These are phyloP conservation scores for Phytophthora pistaciae DNA, from an alignment of 352 stramenopile genomes.

Conservation along the genomic window DNA sequence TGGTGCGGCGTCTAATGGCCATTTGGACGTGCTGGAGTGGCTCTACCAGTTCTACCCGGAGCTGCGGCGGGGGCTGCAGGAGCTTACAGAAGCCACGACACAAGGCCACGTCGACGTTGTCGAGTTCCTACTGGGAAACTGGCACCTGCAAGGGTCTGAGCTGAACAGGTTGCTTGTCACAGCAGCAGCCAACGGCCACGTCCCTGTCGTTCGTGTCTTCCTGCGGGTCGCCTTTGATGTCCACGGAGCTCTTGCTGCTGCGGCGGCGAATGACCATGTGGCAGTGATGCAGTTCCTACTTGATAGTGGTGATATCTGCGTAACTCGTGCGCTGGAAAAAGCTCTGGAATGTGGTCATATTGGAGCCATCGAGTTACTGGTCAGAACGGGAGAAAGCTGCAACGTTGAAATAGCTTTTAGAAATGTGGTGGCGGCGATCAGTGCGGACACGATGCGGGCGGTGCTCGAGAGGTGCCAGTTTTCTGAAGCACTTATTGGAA, in stretches of 20 bases:
- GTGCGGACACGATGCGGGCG: neutral
- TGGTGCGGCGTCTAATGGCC: no score
- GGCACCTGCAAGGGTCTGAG: neutral
- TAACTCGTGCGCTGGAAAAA: neutral
- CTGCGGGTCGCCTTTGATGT: neutral
- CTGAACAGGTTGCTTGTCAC: neutral
- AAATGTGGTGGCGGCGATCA: no score
- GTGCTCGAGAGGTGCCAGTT: neutral
- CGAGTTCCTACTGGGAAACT: neutral
- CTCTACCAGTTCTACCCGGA: neutral
- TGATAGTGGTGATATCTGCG: neutral
- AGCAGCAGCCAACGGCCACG: neutral
- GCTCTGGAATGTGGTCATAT: neutral
- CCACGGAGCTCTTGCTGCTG: neutral
- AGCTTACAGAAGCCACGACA: neutral
- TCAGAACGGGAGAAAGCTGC: neutral
- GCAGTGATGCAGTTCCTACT: neutral
- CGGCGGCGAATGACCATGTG: neutral
- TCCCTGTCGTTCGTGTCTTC: neutral
- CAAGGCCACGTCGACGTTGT: neutral
- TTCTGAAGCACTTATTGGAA: neutral
- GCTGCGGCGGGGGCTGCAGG: neutral
- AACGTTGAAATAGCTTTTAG: neutral
- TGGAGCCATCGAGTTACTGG: neutral
- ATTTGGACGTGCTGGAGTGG: neutral